Evolutionary conservation across 2,329 filamentous ascomycete genomes (phyloP).

Genomic region (Diaporthe caulivora): DNA sequence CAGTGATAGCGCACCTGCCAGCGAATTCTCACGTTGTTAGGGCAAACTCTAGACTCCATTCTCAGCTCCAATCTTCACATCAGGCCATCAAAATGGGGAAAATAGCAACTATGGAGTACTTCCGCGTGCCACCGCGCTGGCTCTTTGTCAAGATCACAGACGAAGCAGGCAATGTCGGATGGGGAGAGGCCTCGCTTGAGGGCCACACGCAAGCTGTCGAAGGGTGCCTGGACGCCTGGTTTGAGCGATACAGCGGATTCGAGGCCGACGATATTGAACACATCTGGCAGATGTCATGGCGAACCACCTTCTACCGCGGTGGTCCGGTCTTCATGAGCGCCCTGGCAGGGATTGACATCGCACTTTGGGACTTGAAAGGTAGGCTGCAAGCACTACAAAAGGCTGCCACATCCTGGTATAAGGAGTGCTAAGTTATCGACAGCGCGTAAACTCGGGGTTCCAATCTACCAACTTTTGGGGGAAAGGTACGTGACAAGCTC

Average conservation of each 20-base stretch:
- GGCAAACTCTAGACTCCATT: background rate
- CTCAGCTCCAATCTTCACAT: background rate
- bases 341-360: constrained; percentile 76
- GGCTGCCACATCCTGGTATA: too few species aligned
- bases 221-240: constrained; percentile 72
- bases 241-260: constrained; percentile 66
- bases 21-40: background rate
- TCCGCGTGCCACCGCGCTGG: constrained; percentile 75
- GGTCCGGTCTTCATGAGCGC: constrained; percentile 79
- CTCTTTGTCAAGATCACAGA: constrained; percentile 77
- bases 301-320: constrained; percentile 75
- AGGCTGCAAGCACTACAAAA: background rate
- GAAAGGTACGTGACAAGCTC: constrained; percentile 72
- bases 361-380: constrained; percentile 75
- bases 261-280: constrained; percentile 78
- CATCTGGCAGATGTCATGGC: constrained; percentile 76
- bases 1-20: background rate
- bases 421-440: background rate
- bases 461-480: constrained; percentile 74
- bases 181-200: constrained; percentile 76
- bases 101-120: constrained; percentile 73
- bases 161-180: constrained; percentile 67
- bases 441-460: constrained; percentile 58
- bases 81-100: constrained; percentile 60
- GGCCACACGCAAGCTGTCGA: constrained; percentile 75